Evolutionary conservation across 345 rosid genomes (phyloP).

Genomic region (Adansonia digitata): DNA sequence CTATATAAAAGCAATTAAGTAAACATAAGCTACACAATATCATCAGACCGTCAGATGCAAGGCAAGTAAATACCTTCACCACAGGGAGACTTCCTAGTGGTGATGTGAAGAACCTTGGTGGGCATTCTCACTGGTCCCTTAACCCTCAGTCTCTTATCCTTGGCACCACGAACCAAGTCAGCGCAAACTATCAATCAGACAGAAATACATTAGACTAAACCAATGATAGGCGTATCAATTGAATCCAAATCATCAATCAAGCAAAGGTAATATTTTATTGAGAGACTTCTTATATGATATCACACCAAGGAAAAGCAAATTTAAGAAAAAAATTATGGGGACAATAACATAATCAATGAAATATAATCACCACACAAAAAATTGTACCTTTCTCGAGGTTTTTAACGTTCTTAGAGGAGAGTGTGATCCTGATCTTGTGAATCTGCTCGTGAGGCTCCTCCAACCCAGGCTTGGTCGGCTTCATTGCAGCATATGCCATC

Average conservation of each 20-base stretch:
- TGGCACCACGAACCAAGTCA: conserved; percentile 56
- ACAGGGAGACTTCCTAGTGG: conserved; percentile 58
- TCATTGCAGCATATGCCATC: conserved; percentile 46
- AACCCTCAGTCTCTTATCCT: conserved; percentile 49
- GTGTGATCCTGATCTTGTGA: conserved; percentile 74
- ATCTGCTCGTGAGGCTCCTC: conserved; percentile 60
- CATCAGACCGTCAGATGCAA: not conserved
- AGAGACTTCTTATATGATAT: not conserved
- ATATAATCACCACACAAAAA: not conserved
- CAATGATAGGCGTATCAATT: not conserved
- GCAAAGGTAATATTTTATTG: not conserved
- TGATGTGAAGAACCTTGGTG: conserved; percentile 48
- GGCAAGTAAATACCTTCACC: conserved; percentile 47
- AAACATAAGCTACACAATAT: not conserved
- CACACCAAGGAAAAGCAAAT: not conserved
- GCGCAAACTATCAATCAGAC: conserved; percentile 32
- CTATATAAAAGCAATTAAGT: not conserved
- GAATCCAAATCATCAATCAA: not conserved
- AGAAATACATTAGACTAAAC: not conserved
- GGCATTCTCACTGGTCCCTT: conserved; percentile 68
- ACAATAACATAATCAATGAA: not conserved
- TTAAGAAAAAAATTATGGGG: not conserved
- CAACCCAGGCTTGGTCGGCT: conserved; percentile 49
- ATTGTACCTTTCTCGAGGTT: conserved; percentile 62
- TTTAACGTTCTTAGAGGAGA: conserved; percentile 67